Evolutionary conservation across 371 early-diverging fungal species (phyloP), one percentile per base, ranked within the genome.

Genomic region (Mortierella sp.): DNA sequence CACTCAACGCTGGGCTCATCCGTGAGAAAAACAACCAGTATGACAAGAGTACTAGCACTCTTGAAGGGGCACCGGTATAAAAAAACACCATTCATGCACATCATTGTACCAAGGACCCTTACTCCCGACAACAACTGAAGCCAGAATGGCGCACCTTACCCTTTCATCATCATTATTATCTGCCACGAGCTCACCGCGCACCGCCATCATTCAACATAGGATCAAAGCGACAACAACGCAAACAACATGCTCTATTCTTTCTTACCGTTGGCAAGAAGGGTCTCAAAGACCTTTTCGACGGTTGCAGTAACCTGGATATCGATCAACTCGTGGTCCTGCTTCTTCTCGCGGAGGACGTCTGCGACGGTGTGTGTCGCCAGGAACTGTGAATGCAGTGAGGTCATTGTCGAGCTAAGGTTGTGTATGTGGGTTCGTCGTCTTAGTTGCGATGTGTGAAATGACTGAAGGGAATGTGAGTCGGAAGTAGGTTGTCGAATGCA

Each of bases 211-310:
- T 48, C 9, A 68, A 34, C 42, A 58, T 16, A 2, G 0, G 2
- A 16, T 14, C 50, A 76, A 47, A 50, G 26, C 7, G 31, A 47
- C 9, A 52, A 38, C 13, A 24, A 2, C 3, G 42, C 45, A 70
- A 63, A 7, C 11, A 13, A 3, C 13, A n/a, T 48, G 73, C 50
- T 16, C 16, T 16, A 3, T 50, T 21, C 8, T 4, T 47, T 73
- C 75, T 74, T 86, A 75, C 86, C 91, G 65, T 92, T 81, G 16
- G 89, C 87, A 24, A 91, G 81, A 13, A 93, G 84, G 24, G 92
- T 79, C 77, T 92, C 90, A 80, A 93, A 90, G n/a, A 92, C 92
- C 65, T 91, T 86, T 81, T 93, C 93, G 71, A 93, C 88, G 3
- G 92, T 92, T 9, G 91, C 89, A 28, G 87, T 90, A 65, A 88